These are phyloP conservation scores for Globisporangium spinosum DNA, from an alignment of 352 stramenopile genomes.

Conservation along the genomic window DNA sequence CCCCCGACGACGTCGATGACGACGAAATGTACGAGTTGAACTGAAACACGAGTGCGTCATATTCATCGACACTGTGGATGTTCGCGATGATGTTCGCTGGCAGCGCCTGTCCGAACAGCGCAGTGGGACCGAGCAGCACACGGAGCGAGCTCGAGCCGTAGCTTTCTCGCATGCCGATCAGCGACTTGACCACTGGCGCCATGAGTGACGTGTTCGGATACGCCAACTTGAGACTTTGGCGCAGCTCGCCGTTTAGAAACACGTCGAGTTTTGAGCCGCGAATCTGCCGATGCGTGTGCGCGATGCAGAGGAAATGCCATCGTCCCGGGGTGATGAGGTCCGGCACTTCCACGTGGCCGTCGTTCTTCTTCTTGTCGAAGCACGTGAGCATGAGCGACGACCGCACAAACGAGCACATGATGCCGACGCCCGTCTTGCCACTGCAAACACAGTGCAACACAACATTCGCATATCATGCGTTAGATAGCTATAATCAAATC, in stretches of 20 bases:
- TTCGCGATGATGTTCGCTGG: slow-evolving; percentile 58
- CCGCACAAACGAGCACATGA: slow-evolving; percentile 75
- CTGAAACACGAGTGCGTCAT: slow-evolving; percentile 70
- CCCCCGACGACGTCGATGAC: slow-evolving; percentile 48
- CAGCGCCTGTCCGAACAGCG: slow-evolving; percentile 57
- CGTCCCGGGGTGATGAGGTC: slow-evolving; percentile 60
- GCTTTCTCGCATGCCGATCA: slow-evolving; percentile 75
- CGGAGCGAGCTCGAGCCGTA: slow-evolving; percentile 53
- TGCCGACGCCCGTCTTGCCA: slow-evolving; percentile 68
- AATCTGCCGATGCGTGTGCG: slow-evolving; percentile 82
- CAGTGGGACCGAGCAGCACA: slow-evolving; percentile 58
- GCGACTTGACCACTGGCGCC: slow-evolving; percentile 71
- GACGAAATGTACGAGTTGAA: slow-evolving; percentile 80
- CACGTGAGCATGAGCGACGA: slow-evolving; percentile 76
- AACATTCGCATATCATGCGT: background rate
- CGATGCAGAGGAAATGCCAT: slow-evolving; percentile 83
- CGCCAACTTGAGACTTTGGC: slow-evolving; percentile 66
- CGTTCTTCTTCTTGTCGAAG: slow-evolving; percentile 86
- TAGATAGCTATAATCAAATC: background rate
- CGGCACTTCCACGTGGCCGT: slow-evolving; percentile 70
- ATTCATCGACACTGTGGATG: slow-evolving; percentile 67
- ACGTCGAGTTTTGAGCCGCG: slow-evolving; percentile 81
- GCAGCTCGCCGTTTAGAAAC: slow-evolving; percentile 70
- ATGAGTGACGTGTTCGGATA: slow-evolving; percentile 81
- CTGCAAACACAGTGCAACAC: slow-evolving; percentile 17